Percentiles rank a stretch among this genome's conserved stretches.
Evolutionary conservation across 192 early-diverging fungal species (phyloP).

Genomic region (Mortierella alpina): DNA sequence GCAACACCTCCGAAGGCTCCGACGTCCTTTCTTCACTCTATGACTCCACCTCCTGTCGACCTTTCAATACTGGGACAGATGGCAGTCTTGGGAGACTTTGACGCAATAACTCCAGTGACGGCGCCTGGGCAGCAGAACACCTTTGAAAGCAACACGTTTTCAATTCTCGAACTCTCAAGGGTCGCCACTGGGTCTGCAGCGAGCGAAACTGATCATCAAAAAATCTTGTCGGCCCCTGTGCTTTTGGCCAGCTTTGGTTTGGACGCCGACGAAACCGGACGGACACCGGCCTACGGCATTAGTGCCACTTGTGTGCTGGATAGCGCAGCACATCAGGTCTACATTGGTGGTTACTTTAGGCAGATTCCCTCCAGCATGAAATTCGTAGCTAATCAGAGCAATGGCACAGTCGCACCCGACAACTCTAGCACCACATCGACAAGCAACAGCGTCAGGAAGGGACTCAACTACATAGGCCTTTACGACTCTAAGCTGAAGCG

Average conservation of each 20-base stretch:
- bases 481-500: constrained; percentile 41
- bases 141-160: constrained; percentile 30
- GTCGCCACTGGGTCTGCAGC: background rate
- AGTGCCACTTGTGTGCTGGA: constrained; percentile 38
- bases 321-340: constrained; percentile 36
- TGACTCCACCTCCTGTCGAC: constrained; percentile 30
- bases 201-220: background rate
- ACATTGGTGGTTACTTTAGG: constrained; percentile 43
- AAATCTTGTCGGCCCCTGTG: constrained; percentile 25
- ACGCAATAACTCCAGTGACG: constrained; percentile 32
- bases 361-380: constrained; percentile 6
- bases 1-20: background rate
- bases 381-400: background rate
- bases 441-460: constrained; percentile 7
- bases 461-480: constrained; percentile 43
- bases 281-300: constrained; percentile 7
- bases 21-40: background rate
- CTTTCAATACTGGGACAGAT: constrained; percentile 37
- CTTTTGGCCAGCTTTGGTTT: constrained; percentile 34
- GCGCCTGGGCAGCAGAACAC: constrained; percentile 31
- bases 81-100: constrained; percentile 44
- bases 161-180: constrained; percentile 28
- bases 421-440: background rate
- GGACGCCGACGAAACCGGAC: background rate
- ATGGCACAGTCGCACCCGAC: background rate